These are phyloP conservation scores for Lachnellula hyalina DNA, from an alignment of 2,329 filamentous ascomycete species.

Conservation along the genomic window DNA sequence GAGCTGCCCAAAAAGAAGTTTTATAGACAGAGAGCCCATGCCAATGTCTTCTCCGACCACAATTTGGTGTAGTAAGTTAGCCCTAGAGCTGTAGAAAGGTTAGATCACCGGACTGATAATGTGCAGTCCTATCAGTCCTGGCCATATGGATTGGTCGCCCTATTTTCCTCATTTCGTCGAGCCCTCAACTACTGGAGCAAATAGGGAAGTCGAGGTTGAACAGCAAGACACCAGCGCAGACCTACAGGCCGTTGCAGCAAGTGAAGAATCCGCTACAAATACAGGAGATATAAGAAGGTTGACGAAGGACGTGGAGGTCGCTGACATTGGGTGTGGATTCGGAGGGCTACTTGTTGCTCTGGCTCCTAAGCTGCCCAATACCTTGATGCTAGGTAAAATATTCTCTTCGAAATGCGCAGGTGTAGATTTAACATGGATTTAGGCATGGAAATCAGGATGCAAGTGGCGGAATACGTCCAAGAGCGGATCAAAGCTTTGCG, in stretches of 20 bases:
- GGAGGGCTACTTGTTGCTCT: conserved; percentile 86
- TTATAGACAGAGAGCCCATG: conserved; percentile 92
- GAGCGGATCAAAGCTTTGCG: conserved; percentile 81
- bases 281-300: conserved; percentile 35
- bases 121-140: conserved; percentile 67
- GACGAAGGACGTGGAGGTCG: conserved; percentile 74
- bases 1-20: conserved; percentile 85
- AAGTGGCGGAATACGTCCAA: conserved; percentile 86
- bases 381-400: conserved; percentile 67
- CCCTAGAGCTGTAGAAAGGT: not conserved
- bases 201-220: conserved; percentile 4
- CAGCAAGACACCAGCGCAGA: conserved; percentile 3
- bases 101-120: conserved; percentile 17
- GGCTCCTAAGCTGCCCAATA: conserved; percentile 73
- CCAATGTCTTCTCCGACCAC: conserved; percentile 97
- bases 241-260: not conserved
- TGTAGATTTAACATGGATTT: conserved; percentile 10
- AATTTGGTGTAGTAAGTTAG: conserved; percentile 71
- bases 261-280: not conserved
- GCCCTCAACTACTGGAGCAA: conserved; percentile 31
- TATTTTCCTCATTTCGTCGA: conserved; percentile 72
- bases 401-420: conserved; percentile 23
- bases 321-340: conserved; percentile 96
- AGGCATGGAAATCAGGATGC: conserved; percentile 89
- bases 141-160: conserved; percentile 84